A percentile compares a stretch with the other conserved stretches of the same genome.
phyloP scores from a whole-genome alignment of 441 rosid genomes.

The Adansonia gregorii region DNA sequence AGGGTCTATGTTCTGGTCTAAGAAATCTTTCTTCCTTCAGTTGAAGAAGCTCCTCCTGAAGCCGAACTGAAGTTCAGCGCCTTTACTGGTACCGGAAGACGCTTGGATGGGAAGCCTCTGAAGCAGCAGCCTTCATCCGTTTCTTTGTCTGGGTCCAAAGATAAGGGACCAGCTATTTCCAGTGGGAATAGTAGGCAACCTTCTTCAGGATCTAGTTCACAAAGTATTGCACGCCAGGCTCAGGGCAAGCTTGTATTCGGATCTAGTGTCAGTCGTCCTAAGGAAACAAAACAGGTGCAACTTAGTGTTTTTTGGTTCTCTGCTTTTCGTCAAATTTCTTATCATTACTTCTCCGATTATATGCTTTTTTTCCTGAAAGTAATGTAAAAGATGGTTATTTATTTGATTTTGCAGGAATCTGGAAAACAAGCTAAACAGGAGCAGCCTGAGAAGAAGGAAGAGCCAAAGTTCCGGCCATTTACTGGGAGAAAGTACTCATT shows the following conservation, averaged over 20 bases:
- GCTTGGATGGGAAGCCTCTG: conserved; percentile 84
- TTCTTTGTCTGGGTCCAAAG: conserved; percentile 48
- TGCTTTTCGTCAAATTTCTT: not conserved
- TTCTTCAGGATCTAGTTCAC: conserved; percentile 54
- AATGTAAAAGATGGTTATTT: not conserved
- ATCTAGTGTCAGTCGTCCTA: conserved; percentile 42
- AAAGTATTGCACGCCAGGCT: conserved; percentile 52
- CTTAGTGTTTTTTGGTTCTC: not conserved
- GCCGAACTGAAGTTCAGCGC: conserved; percentile 77
- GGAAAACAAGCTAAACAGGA: conserved; percentile 54
- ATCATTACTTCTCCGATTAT: not conserved
- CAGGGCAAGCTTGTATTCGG: conserved; percentile 97
- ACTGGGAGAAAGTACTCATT: conserved; percentile 85
- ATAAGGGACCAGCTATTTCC: conserved; percentile 47
- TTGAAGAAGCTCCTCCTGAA: conserved; percentile 59
- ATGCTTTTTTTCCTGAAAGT: not conserved
- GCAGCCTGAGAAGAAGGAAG: conserved; percentile 65
- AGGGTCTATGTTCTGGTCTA: conserved; percentile 13
- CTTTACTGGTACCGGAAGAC: conserved; percentile 80
- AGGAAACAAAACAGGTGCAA: conserved; percentile 51
- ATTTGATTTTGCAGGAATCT: conserved; percentile 48
- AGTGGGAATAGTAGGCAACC: conserved; percentile 31
- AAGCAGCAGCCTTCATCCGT: conserved; percentile 49
- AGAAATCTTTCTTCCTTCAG: conserved; percentile 41
- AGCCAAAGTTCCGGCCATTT: conserved; percentile 83